phyloP scores from a whole-genome alignment of 169 alveolate species.

The Cryptosporidium viatorum region DNA sequence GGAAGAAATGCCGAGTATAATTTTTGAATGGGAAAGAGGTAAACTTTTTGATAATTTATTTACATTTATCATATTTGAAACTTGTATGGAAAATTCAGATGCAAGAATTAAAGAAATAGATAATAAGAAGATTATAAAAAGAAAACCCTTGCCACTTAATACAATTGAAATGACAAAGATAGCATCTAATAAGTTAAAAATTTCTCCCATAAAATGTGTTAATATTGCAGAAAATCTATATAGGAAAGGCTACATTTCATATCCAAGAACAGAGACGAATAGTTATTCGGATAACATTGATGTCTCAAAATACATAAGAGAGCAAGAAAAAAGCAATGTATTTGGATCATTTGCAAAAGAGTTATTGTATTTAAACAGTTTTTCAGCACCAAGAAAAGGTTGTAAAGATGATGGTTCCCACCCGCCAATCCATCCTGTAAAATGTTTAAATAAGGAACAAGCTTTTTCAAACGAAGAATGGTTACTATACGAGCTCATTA shows the following conservation, averaged over 20 bases:
- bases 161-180: slow-evolving; percentile 88
- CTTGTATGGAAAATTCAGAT: slow-evolving; percentile 33
- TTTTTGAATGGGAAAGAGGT: slow-evolving; percentile 86
- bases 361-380: slow-evolving; percentile 79
- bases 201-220: slow-evolving; percentile 92
- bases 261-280: slow-evolving; percentile 99
- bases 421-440: slow-evolving; percentile 99
- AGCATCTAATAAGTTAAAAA: slow-evolving; percentile 85
- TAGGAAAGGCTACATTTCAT: slow-evolving; percentile 92
- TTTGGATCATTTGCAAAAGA: slow-evolving; percentile 93
- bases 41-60: slow-evolving; percentile 84
- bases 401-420: slow-evolving; percentile 97
- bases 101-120: slow-evolving; percentile 78
- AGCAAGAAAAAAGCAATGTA: slow-evolving; percentile 81
- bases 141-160: slow-evolving; percentile 87
- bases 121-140: slow-evolving; percentile 77
- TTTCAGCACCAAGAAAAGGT: slow-evolving; percentile 88
- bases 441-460: slow-evolving; percentile 83
- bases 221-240: slow-evolving; percentile 96
- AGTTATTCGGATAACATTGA: slow-evolving; percentile 91
- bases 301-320: slow-evolving; percentile 83
- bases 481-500: slow-evolving; percentile 88
- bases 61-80: slow-evolving; percentile 70
- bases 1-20: slow-evolving; percentile 16
- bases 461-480: slow-evolving; percentile 85